A percentile compares a stretch with the other conserved stretches of the same genome.
These are phyloP conservation scores for Trichophyton schoenleinii DNA, from an alignment of 2,329 filamentous ascomycete species.

Conservation along the genomic window DNA sequence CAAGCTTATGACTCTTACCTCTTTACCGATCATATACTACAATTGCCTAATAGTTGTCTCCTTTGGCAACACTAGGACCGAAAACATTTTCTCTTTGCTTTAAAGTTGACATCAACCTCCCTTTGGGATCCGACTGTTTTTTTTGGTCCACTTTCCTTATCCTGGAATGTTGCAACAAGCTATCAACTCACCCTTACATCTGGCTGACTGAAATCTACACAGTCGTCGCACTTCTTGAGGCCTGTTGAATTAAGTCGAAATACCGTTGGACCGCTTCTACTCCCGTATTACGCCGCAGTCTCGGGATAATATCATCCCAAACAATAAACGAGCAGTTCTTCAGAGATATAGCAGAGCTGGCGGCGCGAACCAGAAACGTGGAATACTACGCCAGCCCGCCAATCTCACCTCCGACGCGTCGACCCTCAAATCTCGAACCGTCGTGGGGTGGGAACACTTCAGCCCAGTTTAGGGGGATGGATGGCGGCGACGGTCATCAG, in stretches of 20 bases:
- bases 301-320: background rate
- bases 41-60: background rate
- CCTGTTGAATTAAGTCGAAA: background rate
- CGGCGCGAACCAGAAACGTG: slow-evolving; percentile 43
- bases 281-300: background rate
- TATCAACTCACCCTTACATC: background rate
- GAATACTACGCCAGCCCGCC: slow-evolving; percentile 50
- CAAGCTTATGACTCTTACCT: background rate
- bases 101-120: background rate
- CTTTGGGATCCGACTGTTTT: background rate
- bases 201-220: background rate
- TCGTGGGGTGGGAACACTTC: slow-evolving; percentile 43
- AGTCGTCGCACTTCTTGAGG: background rate
- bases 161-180: background rate
- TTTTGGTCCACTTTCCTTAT: background rate
- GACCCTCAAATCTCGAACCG: slow-evolving; percentile 44
- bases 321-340: background rate
- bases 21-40: background rate
- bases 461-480: slow-evolving; percentile 55
- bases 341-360: background rate
- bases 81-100: background rate
- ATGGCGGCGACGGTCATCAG: slow-evolving; percentile 60
- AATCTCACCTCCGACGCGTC: slow-evolving; percentile 54
- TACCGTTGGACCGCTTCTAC: background rate
- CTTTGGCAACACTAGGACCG: background rate